Evolutionary conservation across 371 early-diverging fungal genomes (phyloP).

Genomic region (Thermomucor indicae-seudaticae): DNA sequence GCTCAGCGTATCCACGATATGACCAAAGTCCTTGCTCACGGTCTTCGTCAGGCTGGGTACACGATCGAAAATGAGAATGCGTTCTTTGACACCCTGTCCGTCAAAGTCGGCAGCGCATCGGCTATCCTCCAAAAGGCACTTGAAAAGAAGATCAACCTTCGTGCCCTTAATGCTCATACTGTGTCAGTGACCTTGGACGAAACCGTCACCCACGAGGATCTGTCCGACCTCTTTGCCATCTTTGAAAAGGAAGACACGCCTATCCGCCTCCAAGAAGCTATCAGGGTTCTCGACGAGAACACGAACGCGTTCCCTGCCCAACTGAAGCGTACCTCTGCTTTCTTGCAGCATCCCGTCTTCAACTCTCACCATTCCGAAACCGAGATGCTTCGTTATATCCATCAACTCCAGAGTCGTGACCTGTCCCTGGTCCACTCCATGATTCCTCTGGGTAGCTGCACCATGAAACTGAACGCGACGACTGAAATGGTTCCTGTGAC

Average conservation of each 20-base stretch:
- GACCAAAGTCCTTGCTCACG: constrained; percentile 78
- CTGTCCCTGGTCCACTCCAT: constrained; percentile 94
- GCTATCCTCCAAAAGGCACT: constrained; percentile 70
- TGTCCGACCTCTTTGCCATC: constrained; percentile 67
- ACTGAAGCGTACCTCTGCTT: constrained; percentile 72
- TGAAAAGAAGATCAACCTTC: constrained; percentile 81
- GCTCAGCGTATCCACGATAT: constrained; percentile 90
- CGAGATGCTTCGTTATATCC: constrained; percentile 95
- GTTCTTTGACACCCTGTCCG: constrained; percentile 92
- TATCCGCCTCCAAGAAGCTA: constrained; percentile 41
- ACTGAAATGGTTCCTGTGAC: constrained; percentile 98
- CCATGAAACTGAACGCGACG: constrained; percentile 98
- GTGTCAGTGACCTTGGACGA: constrained; percentile 91
- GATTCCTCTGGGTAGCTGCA: constrained; percentile 98
- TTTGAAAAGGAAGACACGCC: constrained; percentile 61
- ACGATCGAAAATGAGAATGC: constrained; percentile 67
- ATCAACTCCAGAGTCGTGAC: constrained; percentile 91
- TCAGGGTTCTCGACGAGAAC: constrained; percentile 30
- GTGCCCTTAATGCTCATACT: constrained; percentile 68
- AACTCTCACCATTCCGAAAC: constrained; percentile 96
- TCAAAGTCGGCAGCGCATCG: constrained; percentile 63
- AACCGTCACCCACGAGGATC: constrained; percentile 77
- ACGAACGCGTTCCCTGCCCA: constrained; percentile 54
- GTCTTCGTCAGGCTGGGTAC: constrained; percentile 65
- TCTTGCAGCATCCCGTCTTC: constrained; percentile 87